Evolutionary conservation across 441 rosid genomes (phyloP).

Genomic region (Hura crepitans): DNA sequence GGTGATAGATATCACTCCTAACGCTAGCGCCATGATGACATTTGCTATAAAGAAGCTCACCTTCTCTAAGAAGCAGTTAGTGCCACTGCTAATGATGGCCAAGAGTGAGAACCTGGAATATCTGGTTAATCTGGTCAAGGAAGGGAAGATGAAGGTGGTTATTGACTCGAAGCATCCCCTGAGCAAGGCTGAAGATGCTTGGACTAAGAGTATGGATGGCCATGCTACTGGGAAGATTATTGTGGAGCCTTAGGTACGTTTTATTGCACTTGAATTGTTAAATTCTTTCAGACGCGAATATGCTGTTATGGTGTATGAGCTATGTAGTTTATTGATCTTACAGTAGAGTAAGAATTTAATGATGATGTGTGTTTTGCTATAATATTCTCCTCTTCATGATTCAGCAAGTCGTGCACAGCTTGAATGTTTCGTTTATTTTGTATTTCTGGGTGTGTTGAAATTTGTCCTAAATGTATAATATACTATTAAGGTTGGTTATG

Average conservation of each 20-base stretch:
- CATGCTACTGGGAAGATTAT: constrained; percentile 76
- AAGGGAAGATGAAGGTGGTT: constrained; percentile 60
- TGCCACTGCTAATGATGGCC: constrained; percentile 43
- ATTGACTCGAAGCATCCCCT: constrained; percentile 57
- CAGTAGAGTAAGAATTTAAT: too few relatives aligned
- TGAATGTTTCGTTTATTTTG: too few relatives aligned
- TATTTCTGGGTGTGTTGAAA: too few relatives aligned
- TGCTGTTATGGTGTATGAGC: background rate
- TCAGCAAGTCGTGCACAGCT: too few relatives aligned
- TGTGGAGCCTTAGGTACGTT: constrained; percentile 48
- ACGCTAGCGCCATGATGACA: constrained; percentile 41
- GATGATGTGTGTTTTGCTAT: background rate
- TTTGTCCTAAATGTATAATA: too few relatives aligned
- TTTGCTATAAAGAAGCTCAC: constrained; percentile 51
- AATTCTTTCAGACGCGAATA: background rate
- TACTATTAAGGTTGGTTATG: too few relatives aligned
- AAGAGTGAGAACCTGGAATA: constrained; percentile 48
- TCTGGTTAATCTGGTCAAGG: constrained; percentile 48
- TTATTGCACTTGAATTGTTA: background rate
- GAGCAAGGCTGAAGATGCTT: constrained; percentile 66
- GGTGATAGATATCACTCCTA: constrained; percentile 62
- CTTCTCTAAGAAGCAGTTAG: constrained; percentile 57
- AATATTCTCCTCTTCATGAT: too few relatives aligned
- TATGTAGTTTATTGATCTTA: background rate
- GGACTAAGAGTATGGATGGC: constrained; percentile 65